Evolutionary conservation across 345 rosid genomes (phyloP).

Genomic region (Camelina laxa): DNA sequence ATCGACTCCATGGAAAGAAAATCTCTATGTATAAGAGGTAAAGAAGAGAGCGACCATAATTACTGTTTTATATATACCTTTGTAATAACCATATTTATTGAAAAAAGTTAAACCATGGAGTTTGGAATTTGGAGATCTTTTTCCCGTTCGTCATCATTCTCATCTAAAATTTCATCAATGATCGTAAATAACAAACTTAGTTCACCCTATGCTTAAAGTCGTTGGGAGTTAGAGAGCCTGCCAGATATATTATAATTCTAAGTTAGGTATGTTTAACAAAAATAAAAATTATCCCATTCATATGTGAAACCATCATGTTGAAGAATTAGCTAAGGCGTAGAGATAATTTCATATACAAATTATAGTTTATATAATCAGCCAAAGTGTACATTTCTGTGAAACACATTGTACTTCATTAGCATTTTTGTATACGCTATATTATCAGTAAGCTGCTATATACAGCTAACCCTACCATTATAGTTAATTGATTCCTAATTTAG

Average conservation of each 20-base stretch:
- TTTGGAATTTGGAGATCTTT: too few relatives aligned
- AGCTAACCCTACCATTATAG: conserved; percentile 5
- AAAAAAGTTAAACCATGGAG: too few relatives aligned
- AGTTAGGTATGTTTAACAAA: background rate
- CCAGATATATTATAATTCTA: background rate
- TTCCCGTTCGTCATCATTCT: too few relatives aligned
- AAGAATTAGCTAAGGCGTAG: background rate
- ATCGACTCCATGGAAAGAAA: background rate
- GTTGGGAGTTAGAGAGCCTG: conserved; percentile 28
- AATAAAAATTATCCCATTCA: background rate
- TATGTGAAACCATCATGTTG: background rate
- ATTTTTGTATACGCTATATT: conserved; percentile 12
- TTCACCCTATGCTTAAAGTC: background rate
- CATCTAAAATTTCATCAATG: too few relatives aligned
- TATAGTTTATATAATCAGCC: conserved; percentile 19
- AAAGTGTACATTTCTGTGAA: conserved; percentile 16
- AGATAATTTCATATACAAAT: background rate
- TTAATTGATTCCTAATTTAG: conserved; percentile 18
- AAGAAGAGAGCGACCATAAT: background rate
- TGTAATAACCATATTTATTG: conserved; percentile 3
- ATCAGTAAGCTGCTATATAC: conserved; percentile 10
- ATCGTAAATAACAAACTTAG: too few relatives aligned
- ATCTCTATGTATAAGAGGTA: background rate
- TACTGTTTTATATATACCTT: background rate
- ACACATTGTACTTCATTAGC: conserved; percentile 6